These are phyloP conservation scores for Penicillium macrosclerotiorum DNA, from an alignment of 495 filamentous ascomycete genomes.

Conservation along the genomic window DNA sequence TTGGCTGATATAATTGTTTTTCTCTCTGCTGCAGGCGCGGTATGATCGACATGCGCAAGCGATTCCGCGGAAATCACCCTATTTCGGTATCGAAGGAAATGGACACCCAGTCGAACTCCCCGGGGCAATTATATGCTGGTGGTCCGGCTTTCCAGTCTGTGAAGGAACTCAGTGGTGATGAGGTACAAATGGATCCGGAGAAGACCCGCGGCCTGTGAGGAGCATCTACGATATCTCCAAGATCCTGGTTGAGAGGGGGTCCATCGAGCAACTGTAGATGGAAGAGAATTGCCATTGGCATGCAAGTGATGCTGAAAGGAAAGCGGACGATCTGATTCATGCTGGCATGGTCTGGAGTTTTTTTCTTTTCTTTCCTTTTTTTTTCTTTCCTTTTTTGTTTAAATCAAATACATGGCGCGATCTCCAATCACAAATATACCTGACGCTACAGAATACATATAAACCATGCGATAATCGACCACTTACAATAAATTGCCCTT, in stretches of 20 bases:
- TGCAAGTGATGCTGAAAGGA: slow-evolving; percentile 6
- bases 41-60: slow-evolving; percentile 97
- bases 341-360: slow-evolving; percentile 33
- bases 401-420: slow-evolving; percentile 4
- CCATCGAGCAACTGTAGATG: slow-evolving; percentile 4
- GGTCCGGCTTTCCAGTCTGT: slow-evolving; percentile 63
- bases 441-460: not conserved
- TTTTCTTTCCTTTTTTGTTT: slow-evolving; percentile 1
- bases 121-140: slow-evolving; percentile 74
- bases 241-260: not conserved
- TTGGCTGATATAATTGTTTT: slow-evolving; percentile 11
- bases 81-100: slow-evolving; percentile 63
- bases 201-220: slow-evolving; percentile 45
- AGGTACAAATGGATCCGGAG: slow-evolving; percentile 51
- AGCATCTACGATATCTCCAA: not conserved
- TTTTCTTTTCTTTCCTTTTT: slow-evolving; percentile 4
- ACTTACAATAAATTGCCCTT: not conserved
- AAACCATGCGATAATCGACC: not conserved
- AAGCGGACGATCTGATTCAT: slow-evolving; percentile 13
- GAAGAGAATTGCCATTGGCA: no score
- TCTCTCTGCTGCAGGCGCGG: slow-evolving; percentile 54
- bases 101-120: slow-evolving; percentile 48
- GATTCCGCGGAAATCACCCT: slow-evolving; percentile 94
- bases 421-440: slow-evolving; percentile 11
- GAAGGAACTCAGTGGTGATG: slow-evolving; percentile 45